Evolutionary conservation across 257 asterid species (phyloP).

Genomic region (Solanum corneliomulleri): DNA sequence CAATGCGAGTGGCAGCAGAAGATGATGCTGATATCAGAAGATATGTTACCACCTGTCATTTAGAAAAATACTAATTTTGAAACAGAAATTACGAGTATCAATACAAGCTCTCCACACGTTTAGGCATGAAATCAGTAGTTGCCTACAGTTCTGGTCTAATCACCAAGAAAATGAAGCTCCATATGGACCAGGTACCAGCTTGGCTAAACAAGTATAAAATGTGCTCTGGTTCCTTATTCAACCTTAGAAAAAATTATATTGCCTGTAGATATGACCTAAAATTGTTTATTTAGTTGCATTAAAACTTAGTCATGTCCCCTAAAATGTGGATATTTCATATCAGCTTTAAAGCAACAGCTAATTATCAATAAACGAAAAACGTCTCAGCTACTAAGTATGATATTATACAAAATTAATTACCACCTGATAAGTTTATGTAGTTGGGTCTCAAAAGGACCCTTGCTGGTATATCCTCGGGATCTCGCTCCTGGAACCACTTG

Average conservation of each 20-base stretch:
- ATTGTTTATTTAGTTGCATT: background rate
- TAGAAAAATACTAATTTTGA: background rate
- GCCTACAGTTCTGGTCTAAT: background rate
- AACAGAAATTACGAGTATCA: background rate
- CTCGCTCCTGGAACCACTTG: background rate
- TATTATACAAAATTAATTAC: background rate
- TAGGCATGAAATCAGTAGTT: background rate
- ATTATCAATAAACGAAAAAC: background rate
- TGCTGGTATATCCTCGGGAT: background rate
- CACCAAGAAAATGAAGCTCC: background rate
- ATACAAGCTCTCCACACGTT: background rate
- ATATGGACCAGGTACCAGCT: background rate
- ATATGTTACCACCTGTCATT: conserved; percentile 60
- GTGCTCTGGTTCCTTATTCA: background rate
- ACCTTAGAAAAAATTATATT: background rate
- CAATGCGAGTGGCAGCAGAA: conserved; percentile 60
- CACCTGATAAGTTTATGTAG: background rate
- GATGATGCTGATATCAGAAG: conserved; percentile 94
- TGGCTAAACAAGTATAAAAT: background rate
- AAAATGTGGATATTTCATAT: background rate
- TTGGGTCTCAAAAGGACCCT: background rate
- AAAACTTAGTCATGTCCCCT: background rate
- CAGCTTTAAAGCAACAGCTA: background rate
- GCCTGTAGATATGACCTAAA: background rate
- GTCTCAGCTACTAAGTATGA: background rate